Conservation (phyloP, 495 filamentous ascomycete species). For the Talaromyces adpressus region DNA sequence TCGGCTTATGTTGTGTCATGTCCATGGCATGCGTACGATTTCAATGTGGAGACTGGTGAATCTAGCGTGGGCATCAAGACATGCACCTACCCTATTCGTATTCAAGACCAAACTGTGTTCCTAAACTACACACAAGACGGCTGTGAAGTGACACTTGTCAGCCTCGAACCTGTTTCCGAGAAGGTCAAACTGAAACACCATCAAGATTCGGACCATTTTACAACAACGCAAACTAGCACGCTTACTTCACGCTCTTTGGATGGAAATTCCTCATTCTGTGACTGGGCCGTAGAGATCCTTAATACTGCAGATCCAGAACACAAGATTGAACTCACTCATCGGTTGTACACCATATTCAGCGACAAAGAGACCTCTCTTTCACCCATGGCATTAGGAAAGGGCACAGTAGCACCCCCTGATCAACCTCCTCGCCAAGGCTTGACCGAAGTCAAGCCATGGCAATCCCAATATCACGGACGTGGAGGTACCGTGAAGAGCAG, state of each 20-base stretch:
- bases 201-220: slow-evolving; percentile 12
- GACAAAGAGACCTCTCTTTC: slow-evolving; percentile 29
- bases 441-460: slow-evolving; percentile 30
- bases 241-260: slow-evolving; percentile 25
- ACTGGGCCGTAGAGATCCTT: slow-evolving; percentile 46
- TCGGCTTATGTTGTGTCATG: slow-evolving; percentile 47
- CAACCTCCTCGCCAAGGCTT: slow-evolving; percentile 40
- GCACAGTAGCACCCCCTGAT: slow-evolving; percentile 30
- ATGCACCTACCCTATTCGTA: slow-evolving; percentile 42
- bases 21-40: slow-evolving; percentile 51
- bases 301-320: slow-evolving; percentile 44
- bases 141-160: slow-evolving; percentile 22
- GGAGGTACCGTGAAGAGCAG: slow-evolving; percentile 43
- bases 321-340: slow-evolving; percentile 45
- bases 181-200: slow-evolving; percentile 41
- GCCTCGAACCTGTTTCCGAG: slow-evolving; percentile 42
- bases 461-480: slow-evolving; percentile 35
- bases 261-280: slow-evolving; percentile 40
- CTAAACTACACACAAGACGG: slow-evolving; percentile 21
- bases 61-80: slow-evolving; percentile 47
- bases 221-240: slow-evolving; percentile 6
- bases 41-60: slow-evolving; percentile 49
- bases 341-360: slow-evolving; percentile 39
- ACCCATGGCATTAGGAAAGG: slow-evolving; percentile 40
- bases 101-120: slow-evolving; percentile 28